Evolutionary conservation across 2,329 filamentous ascomycete species (phyloP).

Genomic region (Talaromyces sp.): DNA sequence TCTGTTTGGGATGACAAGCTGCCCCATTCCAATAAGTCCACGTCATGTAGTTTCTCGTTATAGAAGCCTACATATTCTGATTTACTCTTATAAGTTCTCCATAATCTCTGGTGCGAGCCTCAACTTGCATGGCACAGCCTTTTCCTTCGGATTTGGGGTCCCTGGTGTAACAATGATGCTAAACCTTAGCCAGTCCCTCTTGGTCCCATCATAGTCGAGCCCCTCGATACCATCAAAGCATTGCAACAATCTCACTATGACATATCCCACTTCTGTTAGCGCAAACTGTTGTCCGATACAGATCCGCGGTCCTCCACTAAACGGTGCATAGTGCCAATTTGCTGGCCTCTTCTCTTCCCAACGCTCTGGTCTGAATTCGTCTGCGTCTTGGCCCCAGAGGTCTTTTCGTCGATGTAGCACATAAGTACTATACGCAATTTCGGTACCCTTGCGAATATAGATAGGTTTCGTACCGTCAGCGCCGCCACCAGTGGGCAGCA

Average conservation of each 20-base stretch:
- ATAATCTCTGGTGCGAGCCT: neutral
- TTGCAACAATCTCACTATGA: slow-evolving; percentile 22
- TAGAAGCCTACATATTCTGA: neutral
- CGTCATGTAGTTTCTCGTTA: neutral
- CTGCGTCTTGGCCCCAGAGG: slow-evolving; percentile 40
- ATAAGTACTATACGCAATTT: slow-evolving; percentile 17
- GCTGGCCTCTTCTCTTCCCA: slow-evolving; percentile 49
- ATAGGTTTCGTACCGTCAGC: slow-evolving; percentile 15
- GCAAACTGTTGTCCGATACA: slow-evolving; percentile 28
- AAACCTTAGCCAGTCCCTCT: slow-evolving; percentile 6
- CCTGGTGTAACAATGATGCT: neutral
- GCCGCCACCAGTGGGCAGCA: slow-evolving; percentile 17
- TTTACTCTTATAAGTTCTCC: neutral
- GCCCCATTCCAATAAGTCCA: neutral
- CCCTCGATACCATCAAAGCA: slow-evolving; percentile 18
- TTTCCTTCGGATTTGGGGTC: neutral
- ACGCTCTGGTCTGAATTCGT: slow-evolving; percentile 46
- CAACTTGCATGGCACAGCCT: neutral
- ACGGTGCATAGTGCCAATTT: slow-evolving; percentile 39
- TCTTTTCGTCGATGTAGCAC: slow-evolving; percentile 46
- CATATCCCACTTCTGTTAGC: slow-evolving; percentile 21
- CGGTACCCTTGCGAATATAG: slow-evolving; percentile 13
- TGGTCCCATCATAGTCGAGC: slow-evolving; percentile 2
- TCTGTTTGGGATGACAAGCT: too few relatives aligned
- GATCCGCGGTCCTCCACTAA: slow-evolving; percentile 24